A percentile compares a stretch with the other conserved stretches of the same genome.
phyloP scores from a whole-genome alignment of 805 yeast species.

The Metschnikowia amazonensis region DNA sequence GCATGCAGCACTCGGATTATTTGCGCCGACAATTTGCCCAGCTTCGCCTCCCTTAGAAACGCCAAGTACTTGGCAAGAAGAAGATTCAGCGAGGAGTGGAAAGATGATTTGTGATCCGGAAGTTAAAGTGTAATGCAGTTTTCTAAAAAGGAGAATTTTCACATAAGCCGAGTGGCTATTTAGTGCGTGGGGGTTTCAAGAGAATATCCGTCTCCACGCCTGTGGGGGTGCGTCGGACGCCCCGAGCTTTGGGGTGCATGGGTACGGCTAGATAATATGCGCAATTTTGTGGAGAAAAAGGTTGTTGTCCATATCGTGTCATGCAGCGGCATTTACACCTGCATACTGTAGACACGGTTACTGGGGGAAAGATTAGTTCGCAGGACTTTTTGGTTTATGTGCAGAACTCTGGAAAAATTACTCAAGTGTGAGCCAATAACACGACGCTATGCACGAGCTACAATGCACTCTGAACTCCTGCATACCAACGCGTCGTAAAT shows the following conservation, averaged over 20 bases:
- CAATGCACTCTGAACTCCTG: not conserved
- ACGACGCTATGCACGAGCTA: not conserved
- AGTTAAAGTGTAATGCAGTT: too few species aligned
- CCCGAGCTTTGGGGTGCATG: constrained; percentile 1
- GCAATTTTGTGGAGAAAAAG: constrained; percentile 1
- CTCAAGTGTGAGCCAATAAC: not conserved
- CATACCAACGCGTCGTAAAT: constrained; percentile 1
- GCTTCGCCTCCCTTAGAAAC: not conserved
- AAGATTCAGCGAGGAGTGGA: too few species aligned
- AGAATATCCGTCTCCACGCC: not conserved
- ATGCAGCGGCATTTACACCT: not conserved
- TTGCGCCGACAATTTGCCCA: not conserved
- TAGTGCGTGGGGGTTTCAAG: not conserved
- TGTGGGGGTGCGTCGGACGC: not conserved
- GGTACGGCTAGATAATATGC: not conserved
- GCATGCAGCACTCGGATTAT: constrained; percentile 5
- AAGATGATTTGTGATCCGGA: too few species aligned
- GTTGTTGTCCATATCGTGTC: not conserved
- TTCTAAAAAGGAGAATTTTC: too few species aligned
- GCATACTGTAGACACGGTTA: not conserved
- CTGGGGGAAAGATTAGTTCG: not conserved
- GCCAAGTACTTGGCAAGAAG: not conserved
- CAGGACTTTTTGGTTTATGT: not conserved
- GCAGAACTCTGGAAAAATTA: not conserved
- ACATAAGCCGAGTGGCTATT: too few species aligned